A percentile compares a stretch with the other conserved stretches of the same genome.
Evolutionary conservation across 768 basidiomycete genomes (phyloP).

Genomic region (Hygrocybe punicea): DNA sequence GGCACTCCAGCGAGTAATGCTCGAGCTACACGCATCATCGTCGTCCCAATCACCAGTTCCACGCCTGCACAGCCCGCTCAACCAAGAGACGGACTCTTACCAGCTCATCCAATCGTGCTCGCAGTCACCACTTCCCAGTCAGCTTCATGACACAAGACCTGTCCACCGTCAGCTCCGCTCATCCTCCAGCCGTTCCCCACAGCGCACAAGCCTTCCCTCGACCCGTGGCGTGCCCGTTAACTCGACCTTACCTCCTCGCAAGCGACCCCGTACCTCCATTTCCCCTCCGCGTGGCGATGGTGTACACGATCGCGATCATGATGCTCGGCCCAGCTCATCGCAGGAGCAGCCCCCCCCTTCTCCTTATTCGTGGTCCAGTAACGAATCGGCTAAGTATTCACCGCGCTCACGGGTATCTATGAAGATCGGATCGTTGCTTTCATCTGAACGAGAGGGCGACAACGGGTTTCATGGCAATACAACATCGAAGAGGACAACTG

Average conservation of each 20-base stretch:
- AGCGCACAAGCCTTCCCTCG: constrained; percentile 15
- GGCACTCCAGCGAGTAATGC: constrained; percentile 64
- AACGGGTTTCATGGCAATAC: constrained; percentile 30
- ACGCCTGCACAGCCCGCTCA: no score
- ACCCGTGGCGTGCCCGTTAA: constrained; percentile 27
- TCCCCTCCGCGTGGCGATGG: constrained; percentile 49
- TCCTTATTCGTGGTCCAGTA: constrained; percentile 69
- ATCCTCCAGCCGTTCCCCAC: constrained; percentile 43
- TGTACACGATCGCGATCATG: constrained; percentile 37
- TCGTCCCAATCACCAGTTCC: constrained; percentile 33
- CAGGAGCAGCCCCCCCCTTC: constrained; percentile 61
- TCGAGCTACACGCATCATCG: constrained; percentile 51
- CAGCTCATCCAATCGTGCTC: no score
- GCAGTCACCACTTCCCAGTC: no score
- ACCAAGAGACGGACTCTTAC: no score
- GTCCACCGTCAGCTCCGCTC: constrained; percentile 36
- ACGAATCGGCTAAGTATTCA: constrained; percentile 66
- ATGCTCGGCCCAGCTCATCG: constrained; percentile 19
- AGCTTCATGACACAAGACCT: no score
- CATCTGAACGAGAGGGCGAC: constrained; percentile 38
- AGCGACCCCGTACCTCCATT: constrained; percentile 61
- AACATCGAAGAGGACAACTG: constrained; percentile 16
- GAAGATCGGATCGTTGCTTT: constrained; percentile 75
- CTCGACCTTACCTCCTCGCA: constrained; percentile 47
- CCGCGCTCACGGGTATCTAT: constrained; percentile 71